A percentile compares a stretch with the other conserved stretches of the same genome.
Conservation (phyloP, 495 filamentous ascomycete species). For the Penicillium longicatenatum region DNA sequence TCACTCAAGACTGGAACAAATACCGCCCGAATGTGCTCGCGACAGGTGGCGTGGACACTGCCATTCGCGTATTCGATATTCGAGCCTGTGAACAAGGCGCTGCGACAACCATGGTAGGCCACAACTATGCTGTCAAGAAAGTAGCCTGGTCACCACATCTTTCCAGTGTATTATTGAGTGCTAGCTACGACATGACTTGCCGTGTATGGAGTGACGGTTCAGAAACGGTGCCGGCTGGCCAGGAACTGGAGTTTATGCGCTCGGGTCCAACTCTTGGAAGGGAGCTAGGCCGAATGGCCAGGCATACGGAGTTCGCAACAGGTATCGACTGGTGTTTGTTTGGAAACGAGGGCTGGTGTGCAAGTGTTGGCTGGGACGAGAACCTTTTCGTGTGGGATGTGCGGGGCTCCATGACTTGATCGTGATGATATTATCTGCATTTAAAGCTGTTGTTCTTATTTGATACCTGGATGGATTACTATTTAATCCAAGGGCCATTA, state of each 20-base stretch:
- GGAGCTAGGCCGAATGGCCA: conserved; percentile 84
- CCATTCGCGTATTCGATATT: conserved; percentile 87
- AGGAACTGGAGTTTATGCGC: conserved; percentile 44
- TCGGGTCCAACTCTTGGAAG: conserved; percentile 52
- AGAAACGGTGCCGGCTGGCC: conserved; percentile 53
- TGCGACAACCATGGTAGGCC: conserved; percentile 69
- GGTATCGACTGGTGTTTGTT: conserved; percentile 98
- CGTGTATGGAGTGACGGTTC: conserved; percentile 81
- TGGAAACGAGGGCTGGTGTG: conserved; percentile 92
- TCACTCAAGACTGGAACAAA: conserved; percentile 99
- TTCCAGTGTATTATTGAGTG: conserved; percentile 78
- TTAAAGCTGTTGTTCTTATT: neutral
- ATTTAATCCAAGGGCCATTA: too few relatives aligned
- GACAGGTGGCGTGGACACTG: conserved; percentile 83
- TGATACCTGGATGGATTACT: neutral
- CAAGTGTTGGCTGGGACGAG: conserved; percentile 92
- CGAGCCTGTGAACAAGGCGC: conserved; percentile 72
- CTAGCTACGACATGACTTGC: conserved; percentile 97
- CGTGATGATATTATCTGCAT: neutral
- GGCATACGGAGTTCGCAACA: conserved; percentile 95
- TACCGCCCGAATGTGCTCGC: conserved; percentile 83
- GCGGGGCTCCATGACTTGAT: conserved; percentile 58
- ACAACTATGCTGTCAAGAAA: conserved; percentile 86
- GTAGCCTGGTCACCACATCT: conserved; percentile 92
- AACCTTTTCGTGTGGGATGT: conserved; percentile 90